Percentiles rank a stretch among this genome's conserved stretches.
phyloP scores from a whole-genome alignment of 768 basidiomycete species.

The Phanerochaete carnosa region DNA sequence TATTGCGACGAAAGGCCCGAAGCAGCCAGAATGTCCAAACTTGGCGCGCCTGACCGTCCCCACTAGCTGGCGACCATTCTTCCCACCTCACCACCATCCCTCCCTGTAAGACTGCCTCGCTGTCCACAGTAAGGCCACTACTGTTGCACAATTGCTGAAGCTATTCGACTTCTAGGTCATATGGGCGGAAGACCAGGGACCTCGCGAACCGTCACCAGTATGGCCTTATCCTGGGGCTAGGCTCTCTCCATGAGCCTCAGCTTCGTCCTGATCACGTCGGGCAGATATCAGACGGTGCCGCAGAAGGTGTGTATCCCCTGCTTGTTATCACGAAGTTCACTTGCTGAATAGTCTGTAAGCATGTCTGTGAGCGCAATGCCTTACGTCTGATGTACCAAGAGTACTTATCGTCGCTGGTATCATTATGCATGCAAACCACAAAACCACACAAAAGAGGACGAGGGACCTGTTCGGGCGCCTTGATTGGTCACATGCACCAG shows the following conservation, averaged over 20 bases:
- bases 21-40: too few species aligned
- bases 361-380: slow-evolving; percentile 84
- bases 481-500: background rate
- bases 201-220: slow-evolving; percentile 69
- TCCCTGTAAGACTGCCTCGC: too few species aligned
- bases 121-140: too few species aligned
- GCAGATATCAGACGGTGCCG: slow-evolving; percentile 40
- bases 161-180: too few species aligned
- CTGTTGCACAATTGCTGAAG: too few species aligned
- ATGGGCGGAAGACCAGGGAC: slow-evolving; percentile 59
- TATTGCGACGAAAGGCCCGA: too few species aligned
- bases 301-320: slow-evolving; percentile 24
- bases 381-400: slow-evolving; percentile 78
- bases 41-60: too few species aligned
- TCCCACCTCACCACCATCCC: too few species aligned
- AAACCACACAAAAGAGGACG: slow-evolving; percentile 33
- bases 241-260: slow-evolving; percentile 62
- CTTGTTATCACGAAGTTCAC: background rate
- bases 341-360: slow-evolving; percentile 62
- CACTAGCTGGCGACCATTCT: too few species aligned
- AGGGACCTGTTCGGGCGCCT: slow-evolving; percentile 17
- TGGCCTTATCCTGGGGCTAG: slow-evolving; percentile 72
- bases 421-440: slow-evolving; percentile 51
- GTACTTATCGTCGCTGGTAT: slow-evolving; percentile 68
- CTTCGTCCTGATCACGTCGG: slow-evolving; percentile 64